Evolutionary conservation across 2,329 filamentous ascomycete species (phyloP).

Genomic region (Ophiostoma perfectum): DNA sequence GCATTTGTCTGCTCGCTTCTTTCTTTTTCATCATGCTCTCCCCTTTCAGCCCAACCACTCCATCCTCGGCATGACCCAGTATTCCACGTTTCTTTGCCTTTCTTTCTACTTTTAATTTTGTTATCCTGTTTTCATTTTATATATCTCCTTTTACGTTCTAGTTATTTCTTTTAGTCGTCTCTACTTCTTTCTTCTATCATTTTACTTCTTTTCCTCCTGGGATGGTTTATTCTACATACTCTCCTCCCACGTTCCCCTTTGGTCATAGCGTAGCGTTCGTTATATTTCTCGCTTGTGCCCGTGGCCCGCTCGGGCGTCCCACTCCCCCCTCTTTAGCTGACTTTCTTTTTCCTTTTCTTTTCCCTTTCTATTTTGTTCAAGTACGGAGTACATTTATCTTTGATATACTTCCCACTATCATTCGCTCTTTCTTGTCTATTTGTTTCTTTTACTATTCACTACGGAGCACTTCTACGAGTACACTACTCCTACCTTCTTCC

Average conservation of each 20-base stretch:
- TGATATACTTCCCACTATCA: background rate
- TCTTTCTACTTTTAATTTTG: too few relatives aligned
- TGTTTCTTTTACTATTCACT: background rate
- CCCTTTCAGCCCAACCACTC: background rate
- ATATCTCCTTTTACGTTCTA: background rate
- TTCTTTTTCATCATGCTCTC: slow-evolving; percentile 2
- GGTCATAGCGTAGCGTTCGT: background rate
- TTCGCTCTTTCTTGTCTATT: background rate
- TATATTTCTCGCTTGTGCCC: slow-evolving; percentile 7
- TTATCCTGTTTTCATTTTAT: too few relatives aligned
- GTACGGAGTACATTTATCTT: background rate
- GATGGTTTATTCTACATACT: background rate
- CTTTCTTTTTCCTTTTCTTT: background rate
- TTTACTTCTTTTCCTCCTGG: background rate
- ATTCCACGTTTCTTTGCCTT: too few relatives aligned
- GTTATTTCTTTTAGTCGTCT: background rate
- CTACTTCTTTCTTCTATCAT: background rate
- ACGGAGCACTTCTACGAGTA: too few relatives aligned
- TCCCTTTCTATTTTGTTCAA: background rate
- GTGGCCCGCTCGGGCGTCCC: slow-evolving; percentile 3
- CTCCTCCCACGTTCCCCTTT: background rate
- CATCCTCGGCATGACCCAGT: background rate
- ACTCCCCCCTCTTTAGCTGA: background rate
- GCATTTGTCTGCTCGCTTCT: background rate
- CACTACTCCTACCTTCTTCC: background rate